Percentiles rank a stretch among this genome's conserved stretches.
Evolutionary conservation across 2,329 filamentous ascomycete species (phyloP).

Genomic region (Calonectria fujianensis): DNA sequence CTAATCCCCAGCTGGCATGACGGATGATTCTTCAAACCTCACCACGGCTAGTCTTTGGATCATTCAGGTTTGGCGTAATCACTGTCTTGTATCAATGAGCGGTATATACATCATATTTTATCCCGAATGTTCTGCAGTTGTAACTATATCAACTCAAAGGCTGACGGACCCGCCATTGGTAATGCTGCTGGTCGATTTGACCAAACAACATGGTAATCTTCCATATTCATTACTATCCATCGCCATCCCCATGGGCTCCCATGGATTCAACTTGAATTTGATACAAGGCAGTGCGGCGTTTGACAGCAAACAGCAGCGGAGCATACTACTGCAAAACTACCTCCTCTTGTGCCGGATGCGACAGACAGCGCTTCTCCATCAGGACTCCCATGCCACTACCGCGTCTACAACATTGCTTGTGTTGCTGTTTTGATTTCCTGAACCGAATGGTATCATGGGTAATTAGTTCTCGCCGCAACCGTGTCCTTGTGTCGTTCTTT

Average conservation of each 20-base stretch:
- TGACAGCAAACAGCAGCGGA: not conserved
- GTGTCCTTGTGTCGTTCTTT: not conserved
- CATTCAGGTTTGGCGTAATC: not conserved
- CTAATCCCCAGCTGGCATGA: not conserved
- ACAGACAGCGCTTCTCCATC: not conserved
- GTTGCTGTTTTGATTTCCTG: not conserved
- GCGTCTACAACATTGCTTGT: not conserved
- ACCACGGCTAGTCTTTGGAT: not conserved
- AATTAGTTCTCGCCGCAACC: not conserved
- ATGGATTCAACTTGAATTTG: not conserved
- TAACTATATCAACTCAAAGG: not conserved
- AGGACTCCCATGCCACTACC: not conserved
- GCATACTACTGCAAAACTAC: not conserved
- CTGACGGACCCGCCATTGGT: not conserved
- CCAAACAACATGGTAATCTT: not conserved
- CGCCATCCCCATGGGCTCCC: not conserved
- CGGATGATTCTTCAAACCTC: not conserved
- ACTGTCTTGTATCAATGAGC: no score
- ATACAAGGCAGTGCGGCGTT: not conserved
- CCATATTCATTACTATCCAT: not conserved
- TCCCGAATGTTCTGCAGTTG: not conserved
- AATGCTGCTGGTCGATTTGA: not conserved
- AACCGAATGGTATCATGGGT: no score
- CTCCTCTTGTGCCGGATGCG: not conserved
- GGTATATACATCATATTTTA: not conserved